Conservation (phyloP, 352 stramenopile genomes). For the Phytophthora fragariaefolia region DNA sequence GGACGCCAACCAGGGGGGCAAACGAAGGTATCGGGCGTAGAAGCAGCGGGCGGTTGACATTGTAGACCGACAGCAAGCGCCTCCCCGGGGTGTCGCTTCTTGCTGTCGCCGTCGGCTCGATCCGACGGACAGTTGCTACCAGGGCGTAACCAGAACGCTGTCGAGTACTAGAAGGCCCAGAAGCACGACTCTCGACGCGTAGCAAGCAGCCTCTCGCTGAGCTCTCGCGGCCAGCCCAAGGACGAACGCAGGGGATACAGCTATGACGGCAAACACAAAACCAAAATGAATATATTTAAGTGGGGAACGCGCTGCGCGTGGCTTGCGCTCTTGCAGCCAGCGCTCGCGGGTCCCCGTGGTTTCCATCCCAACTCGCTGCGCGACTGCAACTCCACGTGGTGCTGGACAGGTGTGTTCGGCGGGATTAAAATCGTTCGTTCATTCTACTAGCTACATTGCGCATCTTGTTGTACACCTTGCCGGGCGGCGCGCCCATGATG, state of each 20-base stretch:
- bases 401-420: neutral
- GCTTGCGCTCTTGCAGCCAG: neutral
- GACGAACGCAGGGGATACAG: neutral
- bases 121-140: slow-evolving; percentile 5
- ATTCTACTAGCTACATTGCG: slow-evolving; percentile 98
- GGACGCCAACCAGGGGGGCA: slow-evolving; percentile 47
- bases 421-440: slow-evolving; percentile 95
- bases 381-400: slow-evolving; percentile 3
- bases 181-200: slow-evolving; percentile 3
- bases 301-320: slow-evolving; percentile 15
- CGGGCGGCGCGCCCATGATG: slow-evolving; percentile 97
- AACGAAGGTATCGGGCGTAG: slow-evolving; percentile 32
- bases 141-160: slow-evolving; percentile 6
- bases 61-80: neutral
- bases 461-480: slow-evolving; percentile 99
- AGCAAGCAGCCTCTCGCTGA: slow-evolving; percentile 5
- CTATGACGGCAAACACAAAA: slow-evolving; percentile 27
- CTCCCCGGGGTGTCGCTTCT: neutral
- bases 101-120: slow-evolving; percentile 6
- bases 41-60: neutral
- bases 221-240: neutral
- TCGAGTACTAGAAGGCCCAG: neutral
- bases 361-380: slow-evolving; percentile 17
- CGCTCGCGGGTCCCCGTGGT: slow-evolving; percentile 13
- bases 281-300: slow-evolving; percentile 71